Base-by-base conservation (phyloP, 768 basidiomycete genomes). In the Auricularia auricula-judae region DNA sequence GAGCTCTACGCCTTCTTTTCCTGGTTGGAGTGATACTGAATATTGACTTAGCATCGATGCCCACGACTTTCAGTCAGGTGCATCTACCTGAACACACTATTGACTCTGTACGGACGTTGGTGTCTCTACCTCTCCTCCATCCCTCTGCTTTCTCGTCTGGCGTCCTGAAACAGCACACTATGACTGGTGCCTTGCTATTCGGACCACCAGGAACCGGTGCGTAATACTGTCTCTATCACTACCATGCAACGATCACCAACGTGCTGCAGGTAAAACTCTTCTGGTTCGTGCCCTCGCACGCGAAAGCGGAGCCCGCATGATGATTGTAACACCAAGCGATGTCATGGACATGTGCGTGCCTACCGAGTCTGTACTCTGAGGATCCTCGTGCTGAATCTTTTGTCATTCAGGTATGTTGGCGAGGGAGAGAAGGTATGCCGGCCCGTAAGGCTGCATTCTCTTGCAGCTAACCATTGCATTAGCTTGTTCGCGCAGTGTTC, bases 301-400 rank as follows among this genome's bases (percentile, higher is more conserved):
- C 70, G 94, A 97, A 74, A 92, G 92, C 60, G 95, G 93, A 3
- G 94, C 93, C 68, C 82, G 92, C 61, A 98, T 98, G 94, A 76
- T 98, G 71, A 84, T 86, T 11, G 81, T 98, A 60, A 88, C 90
- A 54, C 92, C 94, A 4, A 92, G 93, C 10, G 94, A 98, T 71
- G 90, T 98, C 58, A 93, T 95, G 86, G 93, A 97, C 72, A 95
- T 95, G 91, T 42, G 39, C 39, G 39, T 42, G 2, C 0, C 39
- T 14, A 42, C 8, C 12, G 39, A 42, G 12, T 14, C 39, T 12
- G 12, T 39, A 39, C 12, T 39, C 23, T 29, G 29, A 29, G 29
- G 39, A 42, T 42, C 39, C 8, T 42, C 8, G 39, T 42, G 2
- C 39, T 42, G 91, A 91, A 66, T 58, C 81, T 72, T 65, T 61